Evolutionary conservation across 2,329 filamentous ascomycete genomes (phyloP).

Genomic region (Hymenoscyphus repandus): DNA sequence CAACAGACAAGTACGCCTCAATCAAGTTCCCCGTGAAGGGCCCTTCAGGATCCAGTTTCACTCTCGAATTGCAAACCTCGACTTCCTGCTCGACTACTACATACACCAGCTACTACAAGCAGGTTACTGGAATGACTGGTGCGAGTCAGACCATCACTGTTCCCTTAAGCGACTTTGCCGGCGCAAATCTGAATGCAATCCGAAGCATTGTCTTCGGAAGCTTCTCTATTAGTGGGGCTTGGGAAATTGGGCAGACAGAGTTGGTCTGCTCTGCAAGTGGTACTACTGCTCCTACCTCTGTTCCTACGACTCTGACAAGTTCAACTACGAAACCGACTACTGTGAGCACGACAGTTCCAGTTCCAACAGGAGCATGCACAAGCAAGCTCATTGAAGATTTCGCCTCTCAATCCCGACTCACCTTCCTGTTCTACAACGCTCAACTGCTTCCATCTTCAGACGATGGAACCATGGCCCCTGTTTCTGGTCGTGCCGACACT

Average conservation of each 20-base stretch:
- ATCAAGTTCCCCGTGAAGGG: slow-evolving; percentile 44
- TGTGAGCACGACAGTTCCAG: slow-evolving; percentile 1
- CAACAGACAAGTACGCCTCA: slow-evolving; percentile 41
- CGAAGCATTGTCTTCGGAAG: slow-evolving; percentile 39
- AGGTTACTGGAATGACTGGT: slow-evolving; percentile 44
- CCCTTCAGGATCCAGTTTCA: slow-evolving; percentile 36
- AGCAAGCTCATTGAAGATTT: slow-evolving; percentile 53
- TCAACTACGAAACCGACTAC: background rate
- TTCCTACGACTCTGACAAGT: background rate
- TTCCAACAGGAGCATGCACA: slow-evolving; percentile 31
- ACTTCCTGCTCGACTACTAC: slow-evolving; percentile 37
- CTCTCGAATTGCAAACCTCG: slow-evolving; percentile 43
- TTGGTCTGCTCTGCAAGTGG: slow-evolving; percentile 36
- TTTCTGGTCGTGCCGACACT: slow-evolving; percentile 20
- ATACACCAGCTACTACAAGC: slow-evolving; percentile 40
- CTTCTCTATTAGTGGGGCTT: slow-evolving; percentile 35
- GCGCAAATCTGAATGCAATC: slow-evolving; percentile 45
- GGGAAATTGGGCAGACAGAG: slow-evolving; percentile 44
- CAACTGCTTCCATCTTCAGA: slow-evolving; percentile 50
- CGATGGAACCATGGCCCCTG: slow-evolving; percentile 45
- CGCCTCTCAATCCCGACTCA: slow-evolving; percentile 55
- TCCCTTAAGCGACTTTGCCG: slow-evolving; percentile 43
- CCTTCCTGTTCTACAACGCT: slow-evolving; percentile 57
- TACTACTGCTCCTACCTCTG: background rate
- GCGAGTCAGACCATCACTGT: slow-evolving; percentile 44